Percentiles rank a stretch among this genome's conserved stretches.
These are phyloP conservation scores for Gossypium stocksii DNA, from an alignment of 345 rosid genomes.

Conservation along the genomic window DNA sequence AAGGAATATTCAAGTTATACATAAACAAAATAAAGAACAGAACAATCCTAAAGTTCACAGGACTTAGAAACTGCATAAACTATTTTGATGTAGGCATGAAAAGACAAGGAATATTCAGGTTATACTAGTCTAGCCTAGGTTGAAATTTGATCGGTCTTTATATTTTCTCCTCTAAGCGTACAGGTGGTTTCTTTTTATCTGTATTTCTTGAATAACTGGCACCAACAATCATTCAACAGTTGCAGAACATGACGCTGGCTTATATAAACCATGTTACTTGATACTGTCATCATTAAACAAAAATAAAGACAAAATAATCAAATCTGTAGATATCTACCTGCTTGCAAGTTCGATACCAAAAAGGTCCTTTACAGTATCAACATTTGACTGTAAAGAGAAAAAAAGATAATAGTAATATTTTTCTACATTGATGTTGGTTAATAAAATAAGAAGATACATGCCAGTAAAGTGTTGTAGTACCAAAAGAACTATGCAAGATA, in stretches of 20 bases:
- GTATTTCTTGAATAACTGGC: not conserved
- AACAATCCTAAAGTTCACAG: not conserved
- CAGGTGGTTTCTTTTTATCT: not conserved
- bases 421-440: not conserved
- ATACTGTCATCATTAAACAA: not conserved
- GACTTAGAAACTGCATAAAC: constrained; percentile 10
- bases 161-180: not conserved
- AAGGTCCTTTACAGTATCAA: constrained; percentile 65
- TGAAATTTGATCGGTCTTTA: not conserved
- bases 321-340: constrained; percentile 45
- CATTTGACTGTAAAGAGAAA: constrained; percentile 43
- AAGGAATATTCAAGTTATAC: not conserved
- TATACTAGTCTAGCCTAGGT: not conserved
- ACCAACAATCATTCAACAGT: not conserved
- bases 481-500: not conserved
- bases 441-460: not conserved
- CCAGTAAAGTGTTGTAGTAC: not conserved
- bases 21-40: not conserved
- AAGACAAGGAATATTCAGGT: not conserved
- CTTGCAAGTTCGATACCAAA: constrained; percentile 83
- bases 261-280: not conserved
- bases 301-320: not conserved
- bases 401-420: not conserved
- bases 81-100: not conserved
- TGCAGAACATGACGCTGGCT: not conserved